A percentile compares a stretch with the other conserved stretches of the same genome.
Evolutionary conservation across 306 rosid species (phyloP).

Genomic region (Acacia crassicarpa): DNA sequence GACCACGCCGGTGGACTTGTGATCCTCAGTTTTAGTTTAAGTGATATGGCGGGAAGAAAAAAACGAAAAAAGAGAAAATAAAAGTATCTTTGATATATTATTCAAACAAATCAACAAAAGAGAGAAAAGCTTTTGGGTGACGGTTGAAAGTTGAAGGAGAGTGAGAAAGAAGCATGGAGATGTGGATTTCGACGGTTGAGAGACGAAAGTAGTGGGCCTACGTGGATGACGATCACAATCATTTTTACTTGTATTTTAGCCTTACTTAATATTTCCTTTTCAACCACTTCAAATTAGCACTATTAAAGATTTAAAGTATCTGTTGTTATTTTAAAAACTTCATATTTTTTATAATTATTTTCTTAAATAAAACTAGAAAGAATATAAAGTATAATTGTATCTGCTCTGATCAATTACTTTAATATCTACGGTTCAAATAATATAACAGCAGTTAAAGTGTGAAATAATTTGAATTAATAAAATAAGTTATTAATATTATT

Average conservation of each 20-base stretch:
- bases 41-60: background rate
- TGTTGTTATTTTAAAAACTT: background rate
- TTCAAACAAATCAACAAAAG: background rate
- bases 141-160: constrained; percentile 2
- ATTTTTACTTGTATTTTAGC: background rate
- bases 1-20: background rate
- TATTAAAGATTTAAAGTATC: too few relatives aligned
- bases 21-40: background rate
- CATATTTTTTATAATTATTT: background rate
- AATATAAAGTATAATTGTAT: background rate
- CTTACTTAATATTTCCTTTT: background rate
- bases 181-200: background rate
- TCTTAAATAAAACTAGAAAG: background rate
- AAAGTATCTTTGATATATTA: background rate
- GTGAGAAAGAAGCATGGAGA: background rate
- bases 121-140: background rate
- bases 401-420: background rate
- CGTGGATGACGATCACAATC: background rate
- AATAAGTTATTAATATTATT: too few relatives aligned
- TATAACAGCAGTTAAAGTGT: background rate
- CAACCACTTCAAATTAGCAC: too few relatives aligned
- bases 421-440: background rate
- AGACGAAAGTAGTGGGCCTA: background rate
- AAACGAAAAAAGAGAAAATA: background rate
- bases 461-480: background rate